phyloP scores from a whole-genome alignment of 768 basidiomycete species.

The Lanmaoa pseudosensibilis region DNA sequence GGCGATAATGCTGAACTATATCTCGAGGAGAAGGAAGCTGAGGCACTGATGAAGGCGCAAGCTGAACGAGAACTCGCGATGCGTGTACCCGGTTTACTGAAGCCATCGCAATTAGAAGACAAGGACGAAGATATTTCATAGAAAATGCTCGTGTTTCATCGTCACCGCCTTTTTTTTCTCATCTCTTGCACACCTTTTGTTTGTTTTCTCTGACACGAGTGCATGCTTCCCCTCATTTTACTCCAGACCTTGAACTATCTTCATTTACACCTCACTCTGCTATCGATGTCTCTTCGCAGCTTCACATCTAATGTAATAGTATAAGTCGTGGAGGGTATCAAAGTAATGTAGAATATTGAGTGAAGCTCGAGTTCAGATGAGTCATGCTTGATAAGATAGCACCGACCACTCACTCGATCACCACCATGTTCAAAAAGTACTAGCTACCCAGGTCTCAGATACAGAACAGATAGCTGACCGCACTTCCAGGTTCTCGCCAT shows the following conservation, averaged over 20 bases:
- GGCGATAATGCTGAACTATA: constrained; percentile 88
- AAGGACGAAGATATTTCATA: constrained; percentile 77
- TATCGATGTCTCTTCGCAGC: constrained; percentile 33
- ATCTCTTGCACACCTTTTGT: constrained; percentile 13
- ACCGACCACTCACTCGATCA: constrained; percentile 10
- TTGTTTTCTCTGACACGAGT: constrained; percentile 35
- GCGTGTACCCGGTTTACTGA: constrained; percentile 97
- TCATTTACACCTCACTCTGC: constrained; percentile 31
- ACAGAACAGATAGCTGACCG: constrained; percentile 9
- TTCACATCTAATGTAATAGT: constrained; percentile 40
- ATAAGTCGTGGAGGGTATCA: constrained; percentile 31
- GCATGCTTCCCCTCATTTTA: constrained; percentile 21
- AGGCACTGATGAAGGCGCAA: constrained; percentile 71
- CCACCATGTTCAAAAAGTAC: constrained; percentile 82
- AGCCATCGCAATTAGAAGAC: constrained; percentile 92
- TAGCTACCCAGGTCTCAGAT: constrained; percentile 12
- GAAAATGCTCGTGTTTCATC: constrained; percentile 29
- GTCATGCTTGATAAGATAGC: constrained; percentile 15
- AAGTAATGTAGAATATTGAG: constrained; percentile 29
- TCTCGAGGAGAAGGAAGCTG: constrained; percentile 92
- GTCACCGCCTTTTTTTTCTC: constrained; percentile 27
- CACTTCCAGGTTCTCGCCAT: constrained; percentile 58
- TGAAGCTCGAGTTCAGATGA: constrained; percentile 13
- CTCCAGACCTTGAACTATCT: constrained; percentile 28
- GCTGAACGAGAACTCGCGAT: constrained; percentile 87